Evolutionary conservation across 371 early-diverging fungal species (phyloP).

Genomic region (Mortierella sp.): DNA sequence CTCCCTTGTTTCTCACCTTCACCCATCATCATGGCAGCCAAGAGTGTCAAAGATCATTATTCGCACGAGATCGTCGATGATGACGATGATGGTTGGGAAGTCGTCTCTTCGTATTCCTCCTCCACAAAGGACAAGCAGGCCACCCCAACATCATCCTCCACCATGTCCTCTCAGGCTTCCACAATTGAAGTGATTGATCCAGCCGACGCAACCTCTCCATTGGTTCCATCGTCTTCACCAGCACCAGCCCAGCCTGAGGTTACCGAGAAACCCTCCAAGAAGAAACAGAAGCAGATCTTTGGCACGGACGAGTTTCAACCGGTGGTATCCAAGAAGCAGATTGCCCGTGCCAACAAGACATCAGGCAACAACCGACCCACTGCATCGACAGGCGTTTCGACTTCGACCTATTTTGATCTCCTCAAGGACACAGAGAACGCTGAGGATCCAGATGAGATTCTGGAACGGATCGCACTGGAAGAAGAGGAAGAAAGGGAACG

Average conservation of each 20-base stretch:
- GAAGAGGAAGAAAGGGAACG: conserved; percentile 31
- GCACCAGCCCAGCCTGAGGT: conserved; percentile 11
- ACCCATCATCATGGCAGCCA: too few species aligned
- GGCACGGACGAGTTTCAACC: conserved; percentile 55
- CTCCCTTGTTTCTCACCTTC: too few species aligned
- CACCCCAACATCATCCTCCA: neutral
- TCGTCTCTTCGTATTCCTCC: conserved; percentile 41
- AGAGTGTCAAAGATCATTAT: neutral
- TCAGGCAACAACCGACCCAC: conserved; percentile 20
- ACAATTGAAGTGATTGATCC: neutral
- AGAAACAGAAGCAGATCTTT: conserved; percentile 54
- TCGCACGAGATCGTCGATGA: conserved; percentile 28
- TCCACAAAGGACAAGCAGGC: conserved; percentile 22
- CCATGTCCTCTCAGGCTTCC: neutral
- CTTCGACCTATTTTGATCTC: conserved; percentile 53
- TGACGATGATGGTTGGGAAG: conserved; percentile 55
- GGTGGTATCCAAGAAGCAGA: conserved; percentile 51
- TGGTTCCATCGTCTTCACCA: conserved; percentile 1
- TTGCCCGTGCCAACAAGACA: conserved; percentile 37
- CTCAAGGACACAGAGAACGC: conserved; percentile 45
- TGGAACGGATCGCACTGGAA: conserved; percentile 28
- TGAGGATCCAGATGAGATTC: conserved; percentile 34
- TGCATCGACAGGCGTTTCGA: conserved; percentile 39
- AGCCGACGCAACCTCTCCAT: neutral
- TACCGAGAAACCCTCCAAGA: conserved; percentile 29